Conservation (phyloP, 2,329 filamentous ascomycete species). For the Fusarium gaditjirri region DNA sequence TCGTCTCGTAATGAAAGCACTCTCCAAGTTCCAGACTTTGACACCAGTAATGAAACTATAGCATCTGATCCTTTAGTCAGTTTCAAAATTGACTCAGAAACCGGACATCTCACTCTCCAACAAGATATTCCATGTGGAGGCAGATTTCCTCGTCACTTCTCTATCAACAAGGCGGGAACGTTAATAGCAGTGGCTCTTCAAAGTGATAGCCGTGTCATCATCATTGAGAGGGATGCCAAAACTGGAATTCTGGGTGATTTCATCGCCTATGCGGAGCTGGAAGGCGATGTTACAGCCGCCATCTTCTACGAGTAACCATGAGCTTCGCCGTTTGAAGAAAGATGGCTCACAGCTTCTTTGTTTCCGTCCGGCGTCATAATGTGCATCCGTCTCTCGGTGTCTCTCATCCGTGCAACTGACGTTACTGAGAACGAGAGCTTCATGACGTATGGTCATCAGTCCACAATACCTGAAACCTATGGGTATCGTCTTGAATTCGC, state of each 20-base stretch:
- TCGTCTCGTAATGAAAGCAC: slow-evolving; percentile 73
- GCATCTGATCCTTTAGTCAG: slow-evolving; percentile 73
- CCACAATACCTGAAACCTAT: neutral
- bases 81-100: slow-evolving; percentile 64
- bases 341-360: neutral
- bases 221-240: slow-evolving; percentile 68
- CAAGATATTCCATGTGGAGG: slow-evolving; percentile 74
- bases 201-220: slow-evolving; percentile 66
- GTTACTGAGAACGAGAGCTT: neutral
- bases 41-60: slow-evolving; percentile 57
- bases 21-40: slow-evolving; percentile 59
- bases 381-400: neutral
- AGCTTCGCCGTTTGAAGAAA: neutral
- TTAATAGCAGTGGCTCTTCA: slow-evolving; percentile 75
- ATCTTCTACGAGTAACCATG: slow-evolving; percentile 57
- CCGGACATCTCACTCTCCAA: slow-evolving; percentile 65
- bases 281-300: slow-evolving; percentile 58
- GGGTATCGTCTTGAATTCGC: neutral
- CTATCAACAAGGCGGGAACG: slow-evolving; percentile 71
- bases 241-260: slow-evolving; percentile 67
- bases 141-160: slow-evolving; percentile 72
- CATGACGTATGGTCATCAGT: slow-evolving; percentile 1
- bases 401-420: neutral
- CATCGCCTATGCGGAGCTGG: slow-evolving; percentile 55
- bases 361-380: neutral